Evolutionary conservation across 805 yeast genomes (phyloP).

Genomic region (Candida rishiriensis): DNA sequence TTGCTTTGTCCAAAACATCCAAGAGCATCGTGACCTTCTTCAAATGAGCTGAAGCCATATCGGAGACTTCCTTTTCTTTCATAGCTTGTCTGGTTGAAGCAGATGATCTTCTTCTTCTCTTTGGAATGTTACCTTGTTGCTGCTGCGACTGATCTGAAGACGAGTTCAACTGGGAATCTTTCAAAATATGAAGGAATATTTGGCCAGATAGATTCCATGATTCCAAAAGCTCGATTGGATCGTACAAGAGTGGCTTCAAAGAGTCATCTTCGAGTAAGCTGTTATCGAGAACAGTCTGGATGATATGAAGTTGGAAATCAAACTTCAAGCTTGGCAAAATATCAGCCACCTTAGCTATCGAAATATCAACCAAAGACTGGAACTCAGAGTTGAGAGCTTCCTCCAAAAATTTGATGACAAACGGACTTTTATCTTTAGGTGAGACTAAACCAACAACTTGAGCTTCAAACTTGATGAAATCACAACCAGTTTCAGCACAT

Average conservation of each 20-base stretch:
- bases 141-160: conserved; percentile 29
- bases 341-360: conserved; percentile 47
- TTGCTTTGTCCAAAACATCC: conserved; percentile 64
- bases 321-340: conserved; percentile 53
- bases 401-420: conserved; percentile 59
- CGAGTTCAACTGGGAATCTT: conserved; percentile 35
- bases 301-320: conserved; percentile 54
- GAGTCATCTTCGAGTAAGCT: conserved; percentile 32
- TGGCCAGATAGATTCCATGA: conserved; percentile 50
- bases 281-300: conserved; percentile 53
- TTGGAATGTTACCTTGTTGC: conserved; percentile 42
- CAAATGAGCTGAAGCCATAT: conserved; percentile 73
- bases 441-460: conserved; percentile 57
- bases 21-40: conserved; percentile 72
- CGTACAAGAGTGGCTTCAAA: conserved; percentile 41
- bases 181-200: conserved; percentile 54
- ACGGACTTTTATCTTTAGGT: conserved; percentile 50
- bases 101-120: conserved; percentile 81
- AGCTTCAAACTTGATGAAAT: conserved; percentile 51
- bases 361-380: conserved; percentile 41
- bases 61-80: conserved; percentile 65
- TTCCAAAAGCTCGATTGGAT: conserved; percentile 50
- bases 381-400: conserved; percentile 43
- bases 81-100: conserved; percentile 72
- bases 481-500: conserved; percentile 45